phyloP scores from a whole-genome alignment of 148 eudicot species.

The Nepenthes mirabilis region DNA sequence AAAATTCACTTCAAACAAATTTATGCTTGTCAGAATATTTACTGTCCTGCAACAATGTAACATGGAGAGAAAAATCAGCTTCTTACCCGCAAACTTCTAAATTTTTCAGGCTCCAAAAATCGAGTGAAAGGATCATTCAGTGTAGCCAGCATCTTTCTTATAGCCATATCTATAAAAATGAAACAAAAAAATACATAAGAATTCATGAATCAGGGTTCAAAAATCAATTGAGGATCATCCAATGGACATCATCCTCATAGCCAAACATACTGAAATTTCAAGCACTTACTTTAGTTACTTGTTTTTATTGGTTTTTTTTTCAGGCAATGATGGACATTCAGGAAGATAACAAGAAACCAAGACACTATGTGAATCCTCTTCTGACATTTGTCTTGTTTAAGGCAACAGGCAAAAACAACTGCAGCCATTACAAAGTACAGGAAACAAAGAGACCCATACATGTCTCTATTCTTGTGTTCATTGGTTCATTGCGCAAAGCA shows the following conservation, averaged over 20 bases:
- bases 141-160: constrained; percentile 81
- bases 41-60: not conserved
- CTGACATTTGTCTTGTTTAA: no score
- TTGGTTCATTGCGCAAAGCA: constrained; percentile 82
- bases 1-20: not conserved
- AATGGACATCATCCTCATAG: no score
- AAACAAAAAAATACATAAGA: not conserved
- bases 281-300: not conserved
- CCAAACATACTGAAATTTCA: not conserved
- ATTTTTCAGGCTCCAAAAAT: constrained; percentile 87
- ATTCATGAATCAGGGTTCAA: not conserved
- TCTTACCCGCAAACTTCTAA: constrained; percentile 73
- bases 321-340: not conserved
- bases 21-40: no score
- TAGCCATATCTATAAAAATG: constrained; percentile 48
- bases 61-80: not conserved
- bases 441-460: constrained; percentile 33
- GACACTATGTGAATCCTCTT: not conserved
- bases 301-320: not conserved
- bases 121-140: constrained; percentile 96
- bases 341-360: not conserved
- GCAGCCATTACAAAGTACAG: not conserved
- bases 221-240: not conserved
- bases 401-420: not conserved
- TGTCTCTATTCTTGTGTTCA: constrained; percentile 83